A percentile compares a stretch with the other conserved stretches of the same genome.
Conservation (phyloP, 257 asterid species). For the Schizonepeta tenuifolia region DNA sequence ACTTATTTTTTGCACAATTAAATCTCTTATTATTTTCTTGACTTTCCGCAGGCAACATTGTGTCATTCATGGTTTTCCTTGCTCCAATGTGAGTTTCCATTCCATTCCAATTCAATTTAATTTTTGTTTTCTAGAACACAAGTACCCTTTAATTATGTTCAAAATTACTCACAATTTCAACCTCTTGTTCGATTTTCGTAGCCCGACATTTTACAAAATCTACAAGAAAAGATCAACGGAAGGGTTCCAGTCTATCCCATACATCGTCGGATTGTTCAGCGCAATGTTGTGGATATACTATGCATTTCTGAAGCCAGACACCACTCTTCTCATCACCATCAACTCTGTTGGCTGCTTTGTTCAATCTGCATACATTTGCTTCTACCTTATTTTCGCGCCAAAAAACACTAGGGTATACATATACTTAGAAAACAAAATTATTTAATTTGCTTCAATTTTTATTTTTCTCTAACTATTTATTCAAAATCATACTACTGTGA, state of each 20-base stretch:
- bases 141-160: background rate
- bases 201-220: constrained; percentile 61
- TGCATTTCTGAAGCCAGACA: constrained; percentile 60
- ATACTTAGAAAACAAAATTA: background rate
- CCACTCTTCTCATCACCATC: constrained; percentile 69
- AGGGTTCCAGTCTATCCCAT: constrained; percentile 67
- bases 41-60: constrained; percentile 56
- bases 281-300: constrained; percentile 78
- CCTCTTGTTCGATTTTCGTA: constrained; percentile 2
- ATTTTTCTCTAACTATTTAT: background rate
- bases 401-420: constrained; percentile 47
- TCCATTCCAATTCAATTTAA: too few species aligned
- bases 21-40: background rate
- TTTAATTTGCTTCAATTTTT: background rate
- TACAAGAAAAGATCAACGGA: constrained; percentile 65
- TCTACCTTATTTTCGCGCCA: constrained; percentile 57
- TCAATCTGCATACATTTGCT: constrained; percentile 53
- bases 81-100: constrained; percentile 53
- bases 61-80: constrained; percentile 63
- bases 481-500: background rate
- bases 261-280: constrained; percentile 60
- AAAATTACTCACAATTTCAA: background rate
- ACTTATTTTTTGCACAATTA: too few species aligned
- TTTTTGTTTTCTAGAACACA: background rate
- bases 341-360: constrained; percentile 64